A percentile compares a stretch with the other conserved stretches of the same genome.
Conservation (phyloP, 225 moss, liverwort and hornwort genomes). For the Straminergon stramineum region DNA sequence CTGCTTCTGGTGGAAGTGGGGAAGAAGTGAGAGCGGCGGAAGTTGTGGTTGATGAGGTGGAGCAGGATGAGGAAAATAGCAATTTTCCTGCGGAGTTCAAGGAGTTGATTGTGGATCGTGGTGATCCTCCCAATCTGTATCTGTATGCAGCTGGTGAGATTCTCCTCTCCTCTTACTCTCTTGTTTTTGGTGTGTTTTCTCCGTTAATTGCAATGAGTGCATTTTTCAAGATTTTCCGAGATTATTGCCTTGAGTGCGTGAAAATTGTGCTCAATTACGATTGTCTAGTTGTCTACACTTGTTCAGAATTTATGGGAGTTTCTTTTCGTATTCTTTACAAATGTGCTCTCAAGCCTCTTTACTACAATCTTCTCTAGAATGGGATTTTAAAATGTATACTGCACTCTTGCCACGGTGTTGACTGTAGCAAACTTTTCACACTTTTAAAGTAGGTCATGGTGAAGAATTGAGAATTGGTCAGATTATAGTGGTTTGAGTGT, state of each 20-base stretch:
- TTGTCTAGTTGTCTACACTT: not conserved
- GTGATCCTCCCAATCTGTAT: constrained; percentile 32
- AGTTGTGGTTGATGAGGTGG: not conserved
- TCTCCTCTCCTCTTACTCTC: not conserved
- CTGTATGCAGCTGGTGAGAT: constrained; percentile 34
- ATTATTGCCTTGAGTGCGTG: not conserved
- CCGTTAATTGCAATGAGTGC: not conserved
- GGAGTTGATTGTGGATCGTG: constrained; percentile 32
- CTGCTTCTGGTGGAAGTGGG: constrained; percentile 1
- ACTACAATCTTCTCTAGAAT: not conserved
- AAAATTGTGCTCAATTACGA: not conserved
- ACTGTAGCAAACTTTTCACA: not conserved
- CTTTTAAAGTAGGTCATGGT: not conserved
- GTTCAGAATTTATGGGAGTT: not conserved
- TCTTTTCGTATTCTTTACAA: not conserved
- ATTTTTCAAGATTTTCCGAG: not conserved
- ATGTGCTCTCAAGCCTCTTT: not conserved
- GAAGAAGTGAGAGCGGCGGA: not conserved
- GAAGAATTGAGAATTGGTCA: not conserved
- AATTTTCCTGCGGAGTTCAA: constrained; percentile 32
- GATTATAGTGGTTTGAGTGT: not conserved
- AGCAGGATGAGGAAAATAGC: not conserved
- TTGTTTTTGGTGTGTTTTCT: not conserved
- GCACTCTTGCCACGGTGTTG: not conserved
- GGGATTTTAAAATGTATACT: not conserved